Percentiles rank a stretch among this genome's conserved stretches.
Conservation (phyloP, 768 basidiomycete species). For the Rhizopogon salebrosus region DNA sequence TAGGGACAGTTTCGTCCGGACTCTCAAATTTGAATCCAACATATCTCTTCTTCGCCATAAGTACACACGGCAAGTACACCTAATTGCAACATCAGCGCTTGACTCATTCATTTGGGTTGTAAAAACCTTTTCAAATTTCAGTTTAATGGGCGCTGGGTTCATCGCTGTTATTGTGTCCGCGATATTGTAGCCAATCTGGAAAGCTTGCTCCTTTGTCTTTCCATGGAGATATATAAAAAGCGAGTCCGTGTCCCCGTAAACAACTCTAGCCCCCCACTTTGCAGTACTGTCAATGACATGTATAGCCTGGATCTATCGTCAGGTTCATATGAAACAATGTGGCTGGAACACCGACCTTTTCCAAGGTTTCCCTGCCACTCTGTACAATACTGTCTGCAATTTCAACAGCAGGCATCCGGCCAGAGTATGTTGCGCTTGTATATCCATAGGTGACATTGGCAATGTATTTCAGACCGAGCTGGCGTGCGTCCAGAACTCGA, state of each 20-base stretch:
- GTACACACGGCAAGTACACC: conserved; percentile 92
- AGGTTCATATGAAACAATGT: not conserved
- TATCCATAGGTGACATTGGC: conserved; percentile 96
- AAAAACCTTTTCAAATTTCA: conserved; percentile 94
- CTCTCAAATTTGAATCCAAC: conserved; percentile 95
- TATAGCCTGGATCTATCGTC: conserved; percentile 59
- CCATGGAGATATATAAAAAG: conserved; percentile 89
- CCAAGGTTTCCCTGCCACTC: conserved; percentile 90
- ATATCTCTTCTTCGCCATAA: conserved; percentile 98
- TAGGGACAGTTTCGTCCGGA: conserved; percentile 70
- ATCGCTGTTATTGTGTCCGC: conserved; percentile 78
- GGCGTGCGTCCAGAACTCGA: conserved; percentile 82
- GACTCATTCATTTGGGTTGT: not conserved
- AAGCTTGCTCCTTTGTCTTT: conserved; percentile 90
- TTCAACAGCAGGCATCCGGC: conserved; percentile 97
- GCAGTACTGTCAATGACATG: conserved; percentile 64
- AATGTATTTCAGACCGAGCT: conserved; percentile 91
- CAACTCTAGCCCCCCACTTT: conserved; percentile 89
- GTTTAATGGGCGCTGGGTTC: conserved; percentile 89
- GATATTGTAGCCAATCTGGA: conserved; percentile 89
- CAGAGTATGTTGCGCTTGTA: conserved; percentile 90
- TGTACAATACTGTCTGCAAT: conserved; percentile 98
- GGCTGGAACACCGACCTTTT: conserved; percentile 54
- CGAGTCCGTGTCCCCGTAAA: conserved; percentile 98
- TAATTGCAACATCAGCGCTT: conserved; percentile 24